phyloP scores from a whole-genome alignment of 1,284 basidiomycete species.

The Apiotrichum montevideense region DNA sequence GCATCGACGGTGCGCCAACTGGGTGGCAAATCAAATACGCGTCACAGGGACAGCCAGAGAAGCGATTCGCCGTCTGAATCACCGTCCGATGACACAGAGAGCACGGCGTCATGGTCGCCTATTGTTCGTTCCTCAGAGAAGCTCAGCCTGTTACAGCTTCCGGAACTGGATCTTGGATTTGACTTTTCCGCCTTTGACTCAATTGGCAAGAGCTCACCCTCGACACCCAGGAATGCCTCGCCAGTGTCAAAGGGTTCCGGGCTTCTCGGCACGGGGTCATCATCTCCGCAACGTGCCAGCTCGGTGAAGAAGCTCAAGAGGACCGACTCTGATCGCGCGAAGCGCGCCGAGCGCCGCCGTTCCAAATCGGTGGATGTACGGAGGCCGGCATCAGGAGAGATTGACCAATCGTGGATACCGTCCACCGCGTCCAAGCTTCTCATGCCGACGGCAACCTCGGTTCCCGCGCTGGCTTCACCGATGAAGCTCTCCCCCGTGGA shows the following conservation, averaged over 20 bases:
- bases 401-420: slow-evolving; percentile 13
- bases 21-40: not conserved
- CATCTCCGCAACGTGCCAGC: not conserved
- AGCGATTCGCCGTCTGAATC: not conserved
- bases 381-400: not conserved
- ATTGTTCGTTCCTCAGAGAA: slow-evolving; percentile 25
- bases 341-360: slow-evolving; percentile 8
- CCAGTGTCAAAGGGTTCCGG: slow-evolving; percentile 12
- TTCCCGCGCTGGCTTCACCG: slow-evolving; percentile 18
- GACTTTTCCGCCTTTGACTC: slow-evolving; percentile 34
- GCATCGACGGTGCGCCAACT: slow-evolving; percentile 11
- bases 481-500: not conserved
- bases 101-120: slow-evolving; percentile 4
- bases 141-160: slow-evolving; percentile 37
- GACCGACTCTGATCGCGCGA: slow-evolving; percentile 3
- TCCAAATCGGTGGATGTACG: slow-evolving; percentile 17
- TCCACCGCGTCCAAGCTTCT: slow-evolving; percentile 21
- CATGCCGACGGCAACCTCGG: slow-evolving; percentile 22
- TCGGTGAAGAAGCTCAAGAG: slow-evolving; percentile 3
- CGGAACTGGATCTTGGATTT: slow-evolving; percentile 44
- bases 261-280: slow-evolving; percentile 1
- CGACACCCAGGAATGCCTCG: slow-evolving; percentile 20
- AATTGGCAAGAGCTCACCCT: slow-evolving; percentile 27
- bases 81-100: not conserved
- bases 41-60: not conserved